Base-by-base conservation (phyloP, 2,329 filamentous ascomycete genomes). In the Phoma sp. region DNA sequence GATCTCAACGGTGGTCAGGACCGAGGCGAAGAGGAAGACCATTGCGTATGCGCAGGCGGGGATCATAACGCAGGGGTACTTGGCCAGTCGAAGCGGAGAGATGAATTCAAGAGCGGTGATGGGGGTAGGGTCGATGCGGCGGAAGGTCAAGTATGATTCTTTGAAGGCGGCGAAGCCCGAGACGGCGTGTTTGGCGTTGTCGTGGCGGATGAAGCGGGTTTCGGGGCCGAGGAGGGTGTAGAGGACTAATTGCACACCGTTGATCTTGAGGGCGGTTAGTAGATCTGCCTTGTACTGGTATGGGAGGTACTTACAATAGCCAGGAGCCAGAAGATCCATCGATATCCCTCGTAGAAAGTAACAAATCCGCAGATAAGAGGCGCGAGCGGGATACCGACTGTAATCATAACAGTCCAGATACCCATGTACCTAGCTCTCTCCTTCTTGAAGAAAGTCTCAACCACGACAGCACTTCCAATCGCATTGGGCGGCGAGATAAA, bases 241-340 rank as follows among this genome's bases (percentile, higher is more conserved):
- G 18, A 82, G 65, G 44, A 86, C 67, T 57, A 86, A 78, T 59
- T 86, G 83, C 5, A 77, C 78, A 43, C 76, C 82, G 52, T 86
- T 86, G 61, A 79, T 80, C 80, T 83, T 33, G 3, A 2, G 8
- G 13, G 5, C 2, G 51, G 30, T 62, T 38, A 35, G 24, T 9
- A 7, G 3, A 4, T n/a, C 4, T 7, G 53, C 42, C 52, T 42
- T 29, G n/a, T 22, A 22, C 2, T 27, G 24, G 3, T 6, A 11
- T 14, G 32, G 1, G 32, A 14, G 18, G 10, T 0, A 60, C 74
- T 69, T 58, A 82, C 78, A 36, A 86, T 85, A 1, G 82, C 81
- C 22, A 85, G 70, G 22, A 81, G 77, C 78, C 80, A 86, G 67
- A 82, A 86, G 24, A 85, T 84, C 83, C 83, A 86, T 13, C 80